phyloP scores from a whole-genome alignment of 2,329 filamentous ascomycete genomes.

The Fusarium ambrosium region DNA sequence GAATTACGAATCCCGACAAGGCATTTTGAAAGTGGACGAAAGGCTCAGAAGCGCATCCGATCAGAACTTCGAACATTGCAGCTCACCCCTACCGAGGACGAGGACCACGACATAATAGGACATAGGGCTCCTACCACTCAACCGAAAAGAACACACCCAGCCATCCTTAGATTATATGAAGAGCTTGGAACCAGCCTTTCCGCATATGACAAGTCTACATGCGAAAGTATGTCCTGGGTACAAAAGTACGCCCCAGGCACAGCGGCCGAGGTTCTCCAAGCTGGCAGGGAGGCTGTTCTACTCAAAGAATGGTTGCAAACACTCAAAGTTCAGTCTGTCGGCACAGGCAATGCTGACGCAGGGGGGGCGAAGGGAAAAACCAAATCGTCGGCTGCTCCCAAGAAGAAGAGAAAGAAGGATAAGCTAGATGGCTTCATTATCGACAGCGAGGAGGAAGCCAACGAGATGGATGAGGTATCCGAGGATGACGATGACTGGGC shows the following conservation, averaged over 20 bases:
- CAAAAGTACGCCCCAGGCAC: constrained; percentile 85
- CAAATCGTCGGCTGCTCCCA: constrained; percentile 50
- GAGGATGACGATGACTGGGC: constrained; percentile 69
- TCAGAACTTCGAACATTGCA: constrained; percentile 58
- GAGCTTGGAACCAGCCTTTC: constrained; percentile 74
- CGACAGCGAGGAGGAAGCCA: constrained; percentile 80
- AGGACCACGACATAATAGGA: constrained; percentile 45
- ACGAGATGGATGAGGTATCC: constrained; percentile 77
- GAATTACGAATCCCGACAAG: constrained; percentile 68
- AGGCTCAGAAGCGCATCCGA: constrained; percentile 64
- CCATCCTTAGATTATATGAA: constrained; percentile 70
- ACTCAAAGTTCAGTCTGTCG: constrained; percentile 82
- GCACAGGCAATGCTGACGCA: constrained; percentile 65
- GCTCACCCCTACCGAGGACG: constrained; percentile 6
- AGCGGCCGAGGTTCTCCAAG: constrained; percentile 81
- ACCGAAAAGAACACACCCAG: constrained; percentile 63
- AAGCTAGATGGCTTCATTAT: constrained; percentile 86
- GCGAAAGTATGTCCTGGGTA: constrained; percentile 80
- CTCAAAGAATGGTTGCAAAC: constrained; percentile 85
- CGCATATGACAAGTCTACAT: constrained; percentile 83
- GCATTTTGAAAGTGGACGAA: constrained; percentile 70
- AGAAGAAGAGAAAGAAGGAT: constrained; percentile 78
- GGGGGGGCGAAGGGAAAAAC: constrained; percentile 46
- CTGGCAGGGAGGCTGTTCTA: constrained; percentile 75
- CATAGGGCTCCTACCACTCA: constrained; percentile 52